Evolutionary conservation across 2,329 filamentous ascomycete genomes (phyloP).

Genomic region (Phialocephala sp.): DNA sequence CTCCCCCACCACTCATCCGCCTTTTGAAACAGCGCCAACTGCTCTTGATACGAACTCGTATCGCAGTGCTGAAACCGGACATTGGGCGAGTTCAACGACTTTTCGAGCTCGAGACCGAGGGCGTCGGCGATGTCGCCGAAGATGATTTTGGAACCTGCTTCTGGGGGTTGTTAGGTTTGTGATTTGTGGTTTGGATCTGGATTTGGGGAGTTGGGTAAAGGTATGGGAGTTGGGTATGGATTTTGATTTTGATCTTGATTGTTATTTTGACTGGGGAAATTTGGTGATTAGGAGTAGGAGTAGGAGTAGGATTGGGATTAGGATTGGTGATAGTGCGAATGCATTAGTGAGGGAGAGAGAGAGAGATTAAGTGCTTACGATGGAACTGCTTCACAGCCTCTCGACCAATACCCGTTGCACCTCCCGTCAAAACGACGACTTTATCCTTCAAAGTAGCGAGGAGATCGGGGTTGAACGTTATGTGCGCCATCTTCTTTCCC

Average conservation of each 20-base stretch:
- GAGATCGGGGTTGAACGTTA: constrained; percentile 18
- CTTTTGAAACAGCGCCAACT: constrained; percentile 32
- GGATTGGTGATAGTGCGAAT: too few relatives aligned
- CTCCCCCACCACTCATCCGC: constrained; percentile 28
- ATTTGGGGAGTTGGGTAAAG: too few relatives aligned
- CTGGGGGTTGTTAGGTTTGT: constrained; percentile 13
- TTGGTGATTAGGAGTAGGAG: too few relatives aligned
- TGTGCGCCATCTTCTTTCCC: constrained; percentile 23
- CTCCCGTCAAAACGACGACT: constrained; percentile 30
- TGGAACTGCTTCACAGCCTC: constrained; percentile 24
- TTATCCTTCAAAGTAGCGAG: constrained; percentile 26
- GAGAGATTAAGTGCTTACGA: constrained; percentile 11
- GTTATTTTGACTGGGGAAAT: too few relatives aligned
- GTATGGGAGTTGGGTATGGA: too few relatives aligned
- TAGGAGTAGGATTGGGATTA: too few relatives aligned
- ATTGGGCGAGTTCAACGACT: constrained; percentile 23
- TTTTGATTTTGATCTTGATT: too few relatives aligned
- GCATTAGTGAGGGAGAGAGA: not conserved
- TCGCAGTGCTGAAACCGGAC: constrained; percentile 30
- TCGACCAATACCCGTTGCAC: constrained; percentile 28
- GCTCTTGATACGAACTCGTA: constrained; percentile 30
- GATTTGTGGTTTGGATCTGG: too few relatives aligned
- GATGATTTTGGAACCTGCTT: constrained; percentile 25
- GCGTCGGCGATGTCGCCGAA: constrained; percentile 27
- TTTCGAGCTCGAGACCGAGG: constrained; percentile 16